Evolutionary conservation across 1,284 basidiomycete genomes (phyloP), one percentile per base, ranked within the genome.

Genomic region (Pseudozyma sp.): DNA sequence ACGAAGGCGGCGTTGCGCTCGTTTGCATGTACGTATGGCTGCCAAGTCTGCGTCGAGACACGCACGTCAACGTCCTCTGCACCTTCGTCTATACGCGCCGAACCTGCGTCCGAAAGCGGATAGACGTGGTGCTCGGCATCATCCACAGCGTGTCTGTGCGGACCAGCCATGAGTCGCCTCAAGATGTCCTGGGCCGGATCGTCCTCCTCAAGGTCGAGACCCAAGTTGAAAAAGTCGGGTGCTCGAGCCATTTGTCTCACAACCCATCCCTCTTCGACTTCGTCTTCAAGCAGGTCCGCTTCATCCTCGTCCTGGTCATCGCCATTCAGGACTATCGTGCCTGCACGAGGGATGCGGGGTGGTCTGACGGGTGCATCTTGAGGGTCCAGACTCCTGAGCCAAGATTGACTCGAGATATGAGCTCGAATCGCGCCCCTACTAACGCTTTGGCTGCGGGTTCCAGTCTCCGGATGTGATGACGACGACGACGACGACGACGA

Each of bases 371-470:
- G 29, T 4, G 24, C 57, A 31, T 52, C 44, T 30, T 52, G 46
- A 9, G 56, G 45, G n/a, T 50, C 52, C 1, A 71, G 54, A 30
- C 68, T 71, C 19, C 63, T 54, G 5, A 66, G 43, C 68, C 68
- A 71, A 7, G 68, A 66, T 9, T 62, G 46, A 31, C 59, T 71
- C 9, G 58, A 66, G 19, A 71, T 71, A n/a, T 63, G 55, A 2
- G 67, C 60, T 3, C 30, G 52, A 7, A 59, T 17, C 10, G 52
- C 47, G 37, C 24, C 42, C 9, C 16, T 13, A 3, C 17, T 30
- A 14, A 16, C n/a, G 24, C n/a, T 14, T 34, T 50, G 35, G 11
- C 7, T 24, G 2, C 10, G 14, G 31, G 4, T 44, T 13, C 17
- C 31, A 3, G 52, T 10, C 2, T 16, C 29, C 5, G 39, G 16